Evolutionary conservation across 495 filamentous ascomycete genomes (phyloP), one percentile per base, ranked within the genome.

Genomic region (Ramalina intermedia): DNA sequence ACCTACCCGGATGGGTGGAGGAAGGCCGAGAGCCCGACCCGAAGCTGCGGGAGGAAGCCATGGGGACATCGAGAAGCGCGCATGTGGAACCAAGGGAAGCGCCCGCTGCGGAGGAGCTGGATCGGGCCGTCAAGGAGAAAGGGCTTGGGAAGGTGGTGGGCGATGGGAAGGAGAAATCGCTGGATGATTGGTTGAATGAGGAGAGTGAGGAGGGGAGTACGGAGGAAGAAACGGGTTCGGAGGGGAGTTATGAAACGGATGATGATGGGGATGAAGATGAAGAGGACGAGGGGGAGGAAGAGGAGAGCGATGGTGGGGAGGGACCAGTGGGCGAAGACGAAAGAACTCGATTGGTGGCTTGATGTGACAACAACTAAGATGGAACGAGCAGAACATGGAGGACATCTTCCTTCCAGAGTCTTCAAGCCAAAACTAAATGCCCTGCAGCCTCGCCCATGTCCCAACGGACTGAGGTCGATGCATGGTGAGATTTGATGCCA

Each of bases 181-280:
- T 96, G 55, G 84, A 95, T 68, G 84, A 94, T 61, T 96, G 91
- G 87, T 69, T 96, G 48, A 82, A 73, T 20, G 85, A 86, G 47
- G 78, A 79, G 26, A 73, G 72, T 18, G 68, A 66, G 18, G 58
- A 57, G 16, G 61, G 56, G 17, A 69, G 68, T 33, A 66, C 60
- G 29, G 70, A 68, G 45, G 61, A 69, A 12, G 71, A 70, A 24
- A 61, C 62, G 0, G 73, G 74, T 39, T 68, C 64, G 4, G 73
- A 79, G 9, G 72, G 73, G 6, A 67, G 71, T 1, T 73, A 76
- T 1, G 70, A 72, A 0, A 75, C 69, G 27, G 58, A 60, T 14
- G 69, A 69, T 9, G 61, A 66, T 5, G 71, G 70, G 35, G 50
- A 52, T n/a, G 62, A 61, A 27, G 59, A 63, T 21, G 53, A 59